phyloP scores from a whole-genome alignment of 208 protist genomes.

The Leishmania lainsoni region DNA sequence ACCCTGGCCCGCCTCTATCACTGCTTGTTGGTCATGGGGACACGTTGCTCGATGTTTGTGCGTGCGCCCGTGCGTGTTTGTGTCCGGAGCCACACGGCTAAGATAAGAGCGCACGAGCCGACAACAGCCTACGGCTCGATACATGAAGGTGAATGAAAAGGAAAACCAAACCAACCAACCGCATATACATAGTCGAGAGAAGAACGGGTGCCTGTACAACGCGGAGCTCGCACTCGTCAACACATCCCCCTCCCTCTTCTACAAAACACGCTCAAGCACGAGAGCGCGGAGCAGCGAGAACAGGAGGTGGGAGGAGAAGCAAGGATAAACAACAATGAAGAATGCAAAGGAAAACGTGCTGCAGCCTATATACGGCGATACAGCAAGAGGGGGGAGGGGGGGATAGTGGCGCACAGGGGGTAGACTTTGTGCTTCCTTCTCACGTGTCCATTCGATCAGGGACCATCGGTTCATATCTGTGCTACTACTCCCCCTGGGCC shows the following conservation, averaged over 20 bases:
- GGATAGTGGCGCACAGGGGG: not conserved
- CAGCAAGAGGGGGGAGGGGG: conserved; percentile 2
- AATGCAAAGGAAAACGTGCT: not conserved
- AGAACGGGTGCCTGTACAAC: not conserved
- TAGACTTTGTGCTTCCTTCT: not conserved
- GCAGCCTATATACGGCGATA: not conserved
- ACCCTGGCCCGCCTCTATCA: not conserved
- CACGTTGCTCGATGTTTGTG: not conserved
- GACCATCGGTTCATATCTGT: too few species aligned
- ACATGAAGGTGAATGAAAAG: conserved; percentile 4
- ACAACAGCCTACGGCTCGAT: not conserved
- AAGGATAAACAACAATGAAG: conserved; percentile 31
- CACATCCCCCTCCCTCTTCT: not conserved
- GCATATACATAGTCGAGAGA: not conserved
- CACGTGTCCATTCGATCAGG: too few species aligned
- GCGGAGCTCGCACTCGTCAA: not conserved
- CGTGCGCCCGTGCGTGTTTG: not conserved
- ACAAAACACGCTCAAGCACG: too few species aligned
- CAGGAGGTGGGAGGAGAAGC: not conserved
- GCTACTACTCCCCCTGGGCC: too few species aligned
- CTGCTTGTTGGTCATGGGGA: not conserved
- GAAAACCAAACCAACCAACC: too few species aligned
- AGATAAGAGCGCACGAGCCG: not conserved
- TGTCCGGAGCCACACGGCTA: not conserved
- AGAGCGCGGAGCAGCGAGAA: not conserved